Conservation (phyloP, 179 eudicot genomes). For the Camellia oleifera region DNA sequence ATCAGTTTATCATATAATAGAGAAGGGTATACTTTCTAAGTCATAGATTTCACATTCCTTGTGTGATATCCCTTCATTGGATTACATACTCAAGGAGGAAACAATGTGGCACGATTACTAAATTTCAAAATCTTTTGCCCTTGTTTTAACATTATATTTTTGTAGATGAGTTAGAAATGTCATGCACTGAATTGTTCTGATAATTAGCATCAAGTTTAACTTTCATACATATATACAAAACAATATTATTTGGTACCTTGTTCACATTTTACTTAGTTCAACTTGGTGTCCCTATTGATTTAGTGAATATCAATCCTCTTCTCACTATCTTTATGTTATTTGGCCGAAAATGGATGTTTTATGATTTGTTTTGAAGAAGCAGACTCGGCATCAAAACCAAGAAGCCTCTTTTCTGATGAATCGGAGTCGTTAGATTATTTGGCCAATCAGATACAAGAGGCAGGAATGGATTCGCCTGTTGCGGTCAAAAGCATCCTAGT, state of each 20-base stretch:
- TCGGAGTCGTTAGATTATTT: not conserved
- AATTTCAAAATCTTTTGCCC: not conserved
- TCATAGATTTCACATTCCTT: not conserved
- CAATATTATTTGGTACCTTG: no score
- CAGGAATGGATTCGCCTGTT: not conserved
- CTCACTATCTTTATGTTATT: no score
- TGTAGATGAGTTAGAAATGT: constrained; percentile 1
- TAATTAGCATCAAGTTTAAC: not conserved
- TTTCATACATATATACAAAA: no score
- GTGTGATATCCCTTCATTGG: not conserved
- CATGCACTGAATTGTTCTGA: not conserved
- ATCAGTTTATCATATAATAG: not conserved
- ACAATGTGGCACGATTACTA: no score
- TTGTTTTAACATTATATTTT: no score
- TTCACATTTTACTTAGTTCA: no score
- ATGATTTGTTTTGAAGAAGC: not conserved
- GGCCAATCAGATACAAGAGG: not conserved
- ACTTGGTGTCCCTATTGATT: no score
- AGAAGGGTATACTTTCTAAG: not conserved
- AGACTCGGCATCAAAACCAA: not conserved
- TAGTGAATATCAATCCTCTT: no score
- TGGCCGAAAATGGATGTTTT: not conserved
- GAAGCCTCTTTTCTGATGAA: constrained; percentile 14
- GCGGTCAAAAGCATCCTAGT: not conserved
- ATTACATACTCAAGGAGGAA: not conserved